phyloP scores from a whole-genome alignment of 163 green algal genomes.

The Trebouxia gelatinosa region DNA sequence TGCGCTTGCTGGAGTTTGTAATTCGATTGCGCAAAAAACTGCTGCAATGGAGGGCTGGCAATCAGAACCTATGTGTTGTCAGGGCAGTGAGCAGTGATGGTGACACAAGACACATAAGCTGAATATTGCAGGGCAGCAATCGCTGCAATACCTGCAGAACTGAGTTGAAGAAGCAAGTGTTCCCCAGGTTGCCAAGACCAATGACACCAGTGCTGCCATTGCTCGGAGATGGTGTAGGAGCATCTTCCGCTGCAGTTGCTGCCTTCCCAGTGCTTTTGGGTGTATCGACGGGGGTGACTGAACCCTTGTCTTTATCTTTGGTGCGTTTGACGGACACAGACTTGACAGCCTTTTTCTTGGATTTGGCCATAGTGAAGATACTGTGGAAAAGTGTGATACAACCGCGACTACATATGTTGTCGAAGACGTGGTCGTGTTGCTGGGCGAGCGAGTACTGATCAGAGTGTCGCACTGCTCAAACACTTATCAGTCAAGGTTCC shows the following conservation, averaged over 20 bases:
- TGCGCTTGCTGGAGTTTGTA: neutral
- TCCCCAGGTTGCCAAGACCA: slow-evolving; percentile 48
- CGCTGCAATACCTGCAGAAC: slow-evolving; percentile 42
- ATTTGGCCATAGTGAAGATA: neutral
- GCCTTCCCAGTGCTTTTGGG: neutral
- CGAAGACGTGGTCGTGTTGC: no score
- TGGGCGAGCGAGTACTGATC: no score
- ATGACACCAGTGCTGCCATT: neutral
- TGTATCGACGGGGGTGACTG: neutral
- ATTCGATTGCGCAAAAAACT: neutral
- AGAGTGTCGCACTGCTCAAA: no score
- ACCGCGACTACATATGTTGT: neutral
- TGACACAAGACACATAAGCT: no score
- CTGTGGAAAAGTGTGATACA: neutral
- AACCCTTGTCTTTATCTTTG: neutral
- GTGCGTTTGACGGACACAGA: neutral
- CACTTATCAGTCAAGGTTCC: no score
- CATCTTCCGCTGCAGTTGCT: neutral
- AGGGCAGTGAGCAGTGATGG: neutral
- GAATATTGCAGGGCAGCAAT: neutral
- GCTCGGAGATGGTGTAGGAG: neutral
- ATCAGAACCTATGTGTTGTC: slow-evolving; percentile 19
- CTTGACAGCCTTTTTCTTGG: neutral
- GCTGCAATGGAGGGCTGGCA: slow-evolving; percentile 26
- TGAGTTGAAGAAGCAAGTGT: slow-evolving; percentile 54